Evolutionary conservation across 805 yeast species (phyloP).

Genomic region (Schwanniomyces sp.): DNA sequence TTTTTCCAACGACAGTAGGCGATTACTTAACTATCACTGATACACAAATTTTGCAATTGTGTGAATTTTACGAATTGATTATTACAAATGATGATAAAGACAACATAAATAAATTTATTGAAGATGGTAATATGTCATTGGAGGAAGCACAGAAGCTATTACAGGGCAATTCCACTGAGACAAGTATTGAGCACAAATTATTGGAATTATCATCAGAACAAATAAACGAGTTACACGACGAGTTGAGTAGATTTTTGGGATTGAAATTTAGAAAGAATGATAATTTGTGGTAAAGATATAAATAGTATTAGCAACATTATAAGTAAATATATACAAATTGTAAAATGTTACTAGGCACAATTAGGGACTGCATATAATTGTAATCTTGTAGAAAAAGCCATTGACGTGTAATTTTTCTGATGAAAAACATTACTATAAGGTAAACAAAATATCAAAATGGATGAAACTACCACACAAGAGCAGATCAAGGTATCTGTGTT

Average conservation of each 20-base stretch:
- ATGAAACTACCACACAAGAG: constrained; percentile 13
- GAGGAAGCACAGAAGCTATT: constrained; percentile 11
- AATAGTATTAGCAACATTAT: background rate
- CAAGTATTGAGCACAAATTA: constrained; percentile 6
- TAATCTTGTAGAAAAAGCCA: background rate
- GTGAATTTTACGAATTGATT: constrained; percentile 73
- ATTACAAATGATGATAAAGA: constrained; percentile 62
- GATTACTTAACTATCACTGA: constrained; percentile 52
- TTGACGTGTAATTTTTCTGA: background rate
- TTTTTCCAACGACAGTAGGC: constrained; percentile 58
- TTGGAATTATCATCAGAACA: constrained; percentile 42
- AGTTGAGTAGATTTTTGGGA: constrained; percentile 70
- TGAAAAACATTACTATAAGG: background rate
- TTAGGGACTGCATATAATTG: background rate
- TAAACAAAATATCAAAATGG: constrained; percentile 10
- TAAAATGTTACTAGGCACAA: background rate
- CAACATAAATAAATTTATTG: constrained; percentile 21
- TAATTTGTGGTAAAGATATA: constrained; percentile 42
- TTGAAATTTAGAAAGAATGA: constrained; percentile 52
- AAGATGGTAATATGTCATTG: constrained; percentile 2
- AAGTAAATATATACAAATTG: background rate
- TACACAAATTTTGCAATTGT: constrained; percentile 49
- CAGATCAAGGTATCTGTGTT: constrained; percentile 37
- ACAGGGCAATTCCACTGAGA: background rate
- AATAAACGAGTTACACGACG: constrained; percentile 55